Conservation (phyloP, 768 basidiomycete genomes). For the Russula sp. region DNA sequence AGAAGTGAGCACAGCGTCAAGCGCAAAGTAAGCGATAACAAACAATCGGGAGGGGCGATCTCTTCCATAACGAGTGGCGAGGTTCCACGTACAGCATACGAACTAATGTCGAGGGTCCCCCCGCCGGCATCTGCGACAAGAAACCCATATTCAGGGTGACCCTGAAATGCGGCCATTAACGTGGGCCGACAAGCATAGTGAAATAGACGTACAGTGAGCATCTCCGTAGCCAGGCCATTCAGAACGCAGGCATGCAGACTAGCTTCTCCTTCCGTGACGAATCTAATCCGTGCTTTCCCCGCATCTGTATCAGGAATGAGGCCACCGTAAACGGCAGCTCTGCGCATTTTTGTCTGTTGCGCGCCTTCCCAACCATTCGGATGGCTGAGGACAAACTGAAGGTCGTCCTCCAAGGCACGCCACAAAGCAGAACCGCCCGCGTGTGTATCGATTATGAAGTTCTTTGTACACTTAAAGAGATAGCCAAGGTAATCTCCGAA, state of each 20-base stretch:
- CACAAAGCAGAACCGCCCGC: conserved; percentile 66
- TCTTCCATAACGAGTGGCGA: conserved; percentile 74
- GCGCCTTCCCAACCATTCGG: conserved; percentile 82
- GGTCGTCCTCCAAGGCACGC: conserved; percentile 61
- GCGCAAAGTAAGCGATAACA: conserved; percentile 25
- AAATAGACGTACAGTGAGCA: conserved; percentile 52
- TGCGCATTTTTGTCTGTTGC: conserved; percentile 72
- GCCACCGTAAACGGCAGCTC: conserved; percentile 65
- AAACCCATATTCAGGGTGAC: conserved; percentile 70
- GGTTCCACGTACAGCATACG: conserved; percentile 67
- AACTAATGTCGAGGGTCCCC: conserved; percentile 75
- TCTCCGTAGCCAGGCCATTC: conserved; percentile 71
- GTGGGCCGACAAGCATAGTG: background rate
- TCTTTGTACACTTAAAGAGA: conserved; percentile 65
- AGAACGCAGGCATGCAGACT: conserved; percentile 77
- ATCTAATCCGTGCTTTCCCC: conserved; percentile 66
- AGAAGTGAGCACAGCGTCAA: background rate
- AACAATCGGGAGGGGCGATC: conserved; percentile 78
- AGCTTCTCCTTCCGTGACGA: conserved; percentile 81
- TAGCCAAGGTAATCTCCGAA: conserved; percentile 78
- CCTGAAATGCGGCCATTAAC: conserved; percentile 35
- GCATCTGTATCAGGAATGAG: conserved; percentile 69
- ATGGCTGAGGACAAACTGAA: conserved; percentile 72
- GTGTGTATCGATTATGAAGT: conserved; percentile 76
- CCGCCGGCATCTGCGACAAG: conserved; percentile 78